Evolutionary conservation across 768 basidiomycete genomes (phyloP).

Genomic region (Lentinula lateritia): DNA sequence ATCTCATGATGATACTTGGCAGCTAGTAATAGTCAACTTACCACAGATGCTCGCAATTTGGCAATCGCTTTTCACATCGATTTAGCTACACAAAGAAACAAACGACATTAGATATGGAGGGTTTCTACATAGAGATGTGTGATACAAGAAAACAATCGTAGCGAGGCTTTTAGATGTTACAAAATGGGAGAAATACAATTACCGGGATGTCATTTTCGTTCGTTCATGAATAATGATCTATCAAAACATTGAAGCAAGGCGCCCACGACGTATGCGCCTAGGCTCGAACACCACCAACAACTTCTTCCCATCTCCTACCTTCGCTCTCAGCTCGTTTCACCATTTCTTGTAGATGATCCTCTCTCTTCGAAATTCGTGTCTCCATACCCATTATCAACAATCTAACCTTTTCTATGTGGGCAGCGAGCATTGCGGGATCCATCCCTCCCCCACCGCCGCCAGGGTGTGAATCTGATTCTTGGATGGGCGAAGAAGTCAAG

Average conservation of each 20-base stretch:
- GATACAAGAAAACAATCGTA: too few species aligned
- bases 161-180: too few species aligned
- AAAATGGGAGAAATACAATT: too few species aligned
- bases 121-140: too few species aligned
- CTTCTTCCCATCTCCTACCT: constrained; percentile 44
- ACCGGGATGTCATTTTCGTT: too few species aligned
- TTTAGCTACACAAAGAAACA: background rate
- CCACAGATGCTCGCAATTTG: background rate
- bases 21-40: background rate
- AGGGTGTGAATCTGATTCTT: background rate
- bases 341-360: constrained; percentile 55
- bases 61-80: background rate
- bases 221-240: too few species aligned
- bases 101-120: too few species aligned
- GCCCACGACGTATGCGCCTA: background rate
- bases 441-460: background rate
- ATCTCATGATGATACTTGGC: background rate
- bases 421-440: constrained; percentile 24
- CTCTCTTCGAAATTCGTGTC: constrained; percentile 57
- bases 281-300: constrained; percentile 12
- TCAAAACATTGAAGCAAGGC: too few species aligned
- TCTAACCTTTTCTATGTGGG: constrained; percentile 65
- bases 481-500: constrained; percentile 22
- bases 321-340: constrained; percentile 59
- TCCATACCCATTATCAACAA: constrained; percentile 73